phyloP scores from a whole-genome alignment of 2,329 filamentous ascomycete genomes.

The Rosellinia necatrix region DNA sequence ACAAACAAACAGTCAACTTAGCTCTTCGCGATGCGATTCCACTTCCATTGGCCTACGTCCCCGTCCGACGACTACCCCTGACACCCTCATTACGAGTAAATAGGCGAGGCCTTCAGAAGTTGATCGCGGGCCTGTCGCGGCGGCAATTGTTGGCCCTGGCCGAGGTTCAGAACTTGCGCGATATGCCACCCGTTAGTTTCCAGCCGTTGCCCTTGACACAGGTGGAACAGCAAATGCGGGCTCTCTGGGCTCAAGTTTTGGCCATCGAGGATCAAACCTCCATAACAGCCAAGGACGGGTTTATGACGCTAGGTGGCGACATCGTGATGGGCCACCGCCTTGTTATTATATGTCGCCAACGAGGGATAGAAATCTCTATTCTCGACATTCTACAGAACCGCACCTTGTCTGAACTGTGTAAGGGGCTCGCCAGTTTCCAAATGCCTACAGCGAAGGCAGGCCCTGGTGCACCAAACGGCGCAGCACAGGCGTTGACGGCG shows the following conservation, averaged over 20 bases:
- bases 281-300: slow-evolving; percentile 51
- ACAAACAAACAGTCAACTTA: slow-evolving; percentile 50
- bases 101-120: slow-evolving; percentile 51
- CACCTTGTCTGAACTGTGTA: slow-evolving; percentile 52
- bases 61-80: slow-evolving; percentile 53
- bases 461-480: slow-evolving; percentile 36
- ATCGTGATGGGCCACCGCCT: slow-evolving; percentile 50
- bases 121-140: slow-evolving; percentile 48
- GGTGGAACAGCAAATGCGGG: slow-evolving; percentile 52
- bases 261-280: slow-evolving; percentile 42
- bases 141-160: slow-evolving; percentile 50
- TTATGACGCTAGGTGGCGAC: slow-evolving; percentile 54
- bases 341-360: slow-evolving; percentile 50
- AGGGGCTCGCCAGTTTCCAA: slow-evolving; percentile 35
- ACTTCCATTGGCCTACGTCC: slow-evolving; percentile 55
- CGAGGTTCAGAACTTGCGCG: slow-evolving; percentile 43
- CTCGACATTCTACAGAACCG: slow-evolving; percentile 48
- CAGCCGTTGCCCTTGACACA: slow-evolving; percentile 55
- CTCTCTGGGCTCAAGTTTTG: slow-evolving; percentile 53
- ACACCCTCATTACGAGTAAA: slow-evolving; percentile 57
- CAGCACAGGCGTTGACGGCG: slow-evolving; percentile 48
- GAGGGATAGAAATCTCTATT: slow-evolving; percentile 48
- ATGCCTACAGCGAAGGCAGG: slow-evolving; percentile 18
- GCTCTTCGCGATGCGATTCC: slow-evolving; percentile 47
- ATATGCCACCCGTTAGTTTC: slow-evolving; percentile 43